Conservation (phyloP, 2,329 filamentous ascomycete species). For the Neurospora sp. region DNA sequence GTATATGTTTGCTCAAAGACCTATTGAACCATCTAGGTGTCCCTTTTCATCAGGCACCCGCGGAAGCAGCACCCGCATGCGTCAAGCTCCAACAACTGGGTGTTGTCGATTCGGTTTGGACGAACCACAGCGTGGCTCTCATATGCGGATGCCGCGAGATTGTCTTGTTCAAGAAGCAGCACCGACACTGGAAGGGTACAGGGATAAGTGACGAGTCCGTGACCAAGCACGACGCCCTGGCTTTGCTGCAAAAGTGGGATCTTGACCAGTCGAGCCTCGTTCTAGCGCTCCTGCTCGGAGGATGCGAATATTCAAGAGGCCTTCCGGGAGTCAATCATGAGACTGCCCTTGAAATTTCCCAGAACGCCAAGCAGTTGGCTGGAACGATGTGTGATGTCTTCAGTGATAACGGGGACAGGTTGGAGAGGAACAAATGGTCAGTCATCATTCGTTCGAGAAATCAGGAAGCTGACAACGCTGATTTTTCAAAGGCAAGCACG, state of each 20-base stretch:
- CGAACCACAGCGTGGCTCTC: background rate
- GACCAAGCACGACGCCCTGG: background rate
- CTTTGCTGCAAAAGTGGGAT: background rate
- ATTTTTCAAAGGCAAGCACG: background rate
- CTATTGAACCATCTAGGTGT: background rate
- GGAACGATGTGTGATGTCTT: background rate
- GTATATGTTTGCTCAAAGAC: background rate
- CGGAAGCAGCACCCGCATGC: background rate
- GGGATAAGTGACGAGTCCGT: background rate
- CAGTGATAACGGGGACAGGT: background rate
- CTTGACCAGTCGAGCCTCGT: background rate
- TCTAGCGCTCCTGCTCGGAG: background rate
- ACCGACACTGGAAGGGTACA: background rate
- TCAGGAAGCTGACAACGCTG: background rate
- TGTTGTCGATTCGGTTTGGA: background rate
- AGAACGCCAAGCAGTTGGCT: background rate
- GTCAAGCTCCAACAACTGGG: background rate
- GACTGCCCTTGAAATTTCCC: background rate
- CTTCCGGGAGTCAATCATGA: background rate
- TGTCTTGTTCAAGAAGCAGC: background rate
- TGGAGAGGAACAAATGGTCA: background rate
- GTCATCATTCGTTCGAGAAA: background rate
- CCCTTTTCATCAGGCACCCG: background rate
- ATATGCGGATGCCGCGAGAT: background rate
- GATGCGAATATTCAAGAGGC: constrained; percentile 1